Base-by-base conservation (phyloP, 768 basidiomycete species). In the Trametes coccinea region DNA sequence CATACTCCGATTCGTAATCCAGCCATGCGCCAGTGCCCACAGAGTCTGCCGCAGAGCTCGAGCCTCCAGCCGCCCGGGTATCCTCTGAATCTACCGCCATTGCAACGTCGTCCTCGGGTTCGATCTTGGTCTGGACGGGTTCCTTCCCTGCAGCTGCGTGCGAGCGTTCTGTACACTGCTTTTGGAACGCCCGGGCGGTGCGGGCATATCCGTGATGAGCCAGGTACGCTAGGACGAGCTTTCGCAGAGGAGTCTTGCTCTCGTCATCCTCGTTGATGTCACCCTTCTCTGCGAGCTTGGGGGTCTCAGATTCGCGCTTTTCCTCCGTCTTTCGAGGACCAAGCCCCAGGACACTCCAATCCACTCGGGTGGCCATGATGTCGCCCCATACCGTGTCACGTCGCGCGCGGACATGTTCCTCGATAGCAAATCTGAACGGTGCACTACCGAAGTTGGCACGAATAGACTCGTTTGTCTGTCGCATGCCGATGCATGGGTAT, bases 391-490 rank as follows among this genome's bases (percentile, higher is more conserved):
- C 82, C 6, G 70, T 73, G 59, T 85, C 83, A 53, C 86, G 83
- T 66, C 84, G 84, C 66, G 88, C 86, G 64, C 87, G 86, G 14
- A 92, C 89, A 68, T 95, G 85, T 50, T 87, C 84, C 57, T 95
- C 91, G 70, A 98, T 96, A 73, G 97, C 95, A 73, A 85, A 98
- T 67, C 80, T 82, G 83, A 98, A 98, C 3, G 87, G 81, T 8
- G 84, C 85, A 70, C 88, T 87, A 30, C 93, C 93, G 72, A 98
- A 95, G 77, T 98, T 98, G 69, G 88, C 88, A 37, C 86, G 84
- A 41, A 98, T 76, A 11, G 84, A 79, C 74, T 98, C 96, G 37
- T 84, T 84, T 0, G 80, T 76, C 68, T 94, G 89, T 52, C 91
- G 89, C 56, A 98, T 79, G 29, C 95, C 95, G 59, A 97, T 83